Conservation (phyloP, 169 alveolate genomes). For the Theileria luwenshuni region DNA sequence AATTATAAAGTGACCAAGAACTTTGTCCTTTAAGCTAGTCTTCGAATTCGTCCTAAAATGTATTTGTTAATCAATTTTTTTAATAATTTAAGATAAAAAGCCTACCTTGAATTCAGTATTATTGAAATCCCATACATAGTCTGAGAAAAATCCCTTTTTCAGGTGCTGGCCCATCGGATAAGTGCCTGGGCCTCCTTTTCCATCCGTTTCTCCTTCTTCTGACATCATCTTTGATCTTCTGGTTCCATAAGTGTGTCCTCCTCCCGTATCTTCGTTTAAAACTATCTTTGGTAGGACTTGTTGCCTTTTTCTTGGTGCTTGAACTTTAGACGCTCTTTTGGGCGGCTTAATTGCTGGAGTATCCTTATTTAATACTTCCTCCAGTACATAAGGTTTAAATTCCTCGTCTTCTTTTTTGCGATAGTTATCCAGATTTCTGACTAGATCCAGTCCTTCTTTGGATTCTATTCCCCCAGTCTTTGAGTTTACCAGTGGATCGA, state of each 20-base stretch:
- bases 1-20: too few species aligned
- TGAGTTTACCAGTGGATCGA: conserved; percentile 44
- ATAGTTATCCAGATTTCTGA: conserved; percentile 35
- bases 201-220: not conserved
- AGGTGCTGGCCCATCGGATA: conserved; percentile 59
- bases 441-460: conserved; percentile 45
- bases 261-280: conserved; percentile 19
- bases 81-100: too few species aligned
- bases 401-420: conserved; percentile 49
- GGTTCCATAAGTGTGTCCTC: conserved; percentile 63
- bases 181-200: conserved; percentile 13
- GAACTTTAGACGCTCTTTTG: conserved; percentile 32
- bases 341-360: conserved; percentile 53
- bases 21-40: too few species aligned
- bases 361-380: conserved; percentile 51
- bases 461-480: conserved; percentile 59
- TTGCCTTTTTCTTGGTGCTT: conserved; percentile 29
- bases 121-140: conserved; percentile 66
- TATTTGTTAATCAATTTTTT: not conserved
- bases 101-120: conserved; percentile 49
- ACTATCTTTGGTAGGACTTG: conserved; percentile 41
- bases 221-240: conserved; percentile 47
- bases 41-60: conserved; percentile 17
- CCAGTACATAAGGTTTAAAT: conserved; percentile 38
- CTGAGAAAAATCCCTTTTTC: conserved; percentile 65